Base-by-base conservation (phyloP, 768 basidiomycete genomes). In the Tulasnella sp. region DNA sequence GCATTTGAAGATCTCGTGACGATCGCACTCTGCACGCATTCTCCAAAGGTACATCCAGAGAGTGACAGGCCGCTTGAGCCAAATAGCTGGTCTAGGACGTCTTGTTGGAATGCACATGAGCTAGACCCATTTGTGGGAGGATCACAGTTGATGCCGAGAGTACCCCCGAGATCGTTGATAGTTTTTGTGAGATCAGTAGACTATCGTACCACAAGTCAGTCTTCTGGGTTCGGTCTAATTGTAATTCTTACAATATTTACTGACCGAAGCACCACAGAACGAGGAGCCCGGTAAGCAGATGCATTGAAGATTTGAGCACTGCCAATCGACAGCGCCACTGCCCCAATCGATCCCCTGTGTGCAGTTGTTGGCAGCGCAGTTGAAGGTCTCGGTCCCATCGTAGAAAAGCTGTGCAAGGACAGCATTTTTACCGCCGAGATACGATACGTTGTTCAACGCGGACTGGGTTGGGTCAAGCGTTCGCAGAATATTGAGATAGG, bases 351-450 rank as follows among this genome's bases (percentile, higher is more conserved):
- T 69, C 15, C 73, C 72, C 70, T 94, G 91, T 0, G 68, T 71
- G 72, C 93, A 96, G 4, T 76, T 73, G 62, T 80, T 73, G 0
- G 90, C 89, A 9, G 72, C 61, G 68, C 93, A 97, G 69, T 79
- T 87, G 72, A 97, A 97, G 66, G 96, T 91, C 67, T 92, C 88
- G 30, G 83, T 80, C 9, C 86, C 83, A n/a, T 75, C 75, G 68
- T 89, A 91, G 69, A 84, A 82, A 4, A 91, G 72, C 63, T 89
- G 85, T 0, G 83, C 83, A 60, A 77, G 82, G n/a, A 78, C 69
- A 7, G 77, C 73, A 10, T 79, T 76, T 15, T 73, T 69, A 7
- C 67, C 31, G 25, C 84, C 84, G 62, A 82, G 82, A 5, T 80
- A 75, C 4, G 82, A 82, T 3, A 74, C 67, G 59, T 83, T 78